Conservation (phyloP, 2,329 filamentous ascomycete species). For the Colletotrichum sp. region DNA sequence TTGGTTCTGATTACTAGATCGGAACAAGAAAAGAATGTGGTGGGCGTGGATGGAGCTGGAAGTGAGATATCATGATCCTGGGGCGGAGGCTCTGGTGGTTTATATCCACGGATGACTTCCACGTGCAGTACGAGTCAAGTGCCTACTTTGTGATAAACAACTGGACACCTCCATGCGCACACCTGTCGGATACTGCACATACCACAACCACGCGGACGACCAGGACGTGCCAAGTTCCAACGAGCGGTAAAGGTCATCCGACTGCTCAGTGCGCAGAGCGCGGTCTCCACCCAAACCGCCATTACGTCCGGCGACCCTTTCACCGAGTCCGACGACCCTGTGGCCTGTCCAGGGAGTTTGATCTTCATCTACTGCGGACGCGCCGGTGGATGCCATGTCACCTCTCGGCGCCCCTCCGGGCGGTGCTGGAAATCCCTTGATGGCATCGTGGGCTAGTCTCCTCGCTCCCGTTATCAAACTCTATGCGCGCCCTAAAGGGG, state of each 20-base stretch:
- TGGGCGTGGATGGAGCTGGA: constrained; percentile 9
- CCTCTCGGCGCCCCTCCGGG: constrained; percentile 14
- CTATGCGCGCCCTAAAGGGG: neutral
- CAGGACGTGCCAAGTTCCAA: neutral
- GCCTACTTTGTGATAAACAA: neutral
- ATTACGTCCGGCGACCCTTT: neutral
- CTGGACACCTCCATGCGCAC: neutral
- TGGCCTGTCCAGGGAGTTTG: neutral
- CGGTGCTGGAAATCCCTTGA: neutral
- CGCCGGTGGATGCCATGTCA: neutral
- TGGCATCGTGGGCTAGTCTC: neutral
- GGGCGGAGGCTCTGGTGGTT: constrained; percentile 5
- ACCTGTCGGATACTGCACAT: neutral
- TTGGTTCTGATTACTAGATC: constrained; percentile 19
- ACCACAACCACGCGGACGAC: neutral
- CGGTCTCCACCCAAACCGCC: neutral
- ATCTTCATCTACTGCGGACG: constrained; percentile 5
- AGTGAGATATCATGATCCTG: neutral
- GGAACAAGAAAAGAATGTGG: constrained; percentile 20
- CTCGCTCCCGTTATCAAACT: neutral
- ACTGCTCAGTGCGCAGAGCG: neutral
- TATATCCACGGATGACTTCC: constrained; percentile 12
- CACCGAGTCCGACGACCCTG: neutral
- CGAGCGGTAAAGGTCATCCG: neutral
- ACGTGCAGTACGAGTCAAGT: neutral